Evolutionary conservation across 2,329 filamentous ascomycete species (phyloP).

Genomic region (Lecanicillium sp.): DNA sequence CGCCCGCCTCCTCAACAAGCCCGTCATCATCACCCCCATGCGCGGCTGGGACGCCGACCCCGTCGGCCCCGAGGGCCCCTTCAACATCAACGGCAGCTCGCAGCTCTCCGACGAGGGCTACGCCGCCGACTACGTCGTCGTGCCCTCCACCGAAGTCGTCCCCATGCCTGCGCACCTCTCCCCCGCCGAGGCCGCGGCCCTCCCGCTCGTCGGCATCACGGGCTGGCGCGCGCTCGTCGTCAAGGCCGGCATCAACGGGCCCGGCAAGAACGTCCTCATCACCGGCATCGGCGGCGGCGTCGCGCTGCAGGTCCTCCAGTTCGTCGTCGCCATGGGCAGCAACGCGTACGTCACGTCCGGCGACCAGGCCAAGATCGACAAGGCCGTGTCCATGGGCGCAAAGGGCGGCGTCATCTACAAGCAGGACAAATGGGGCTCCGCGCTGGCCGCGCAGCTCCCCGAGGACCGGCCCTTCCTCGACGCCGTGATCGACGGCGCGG

Average conservation of each 20-base stretch:
- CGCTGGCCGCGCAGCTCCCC: slow-evolving; percentile 58
- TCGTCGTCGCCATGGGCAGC: slow-evolving; percentile 67
- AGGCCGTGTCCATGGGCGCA: slow-evolving; percentile 67
- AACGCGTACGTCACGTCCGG: slow-evolving; percentile 79
- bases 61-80: slow-evolving; percentile 63
- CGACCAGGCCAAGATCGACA: slow-evolving; percentile 66
- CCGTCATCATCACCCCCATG: slow-evolving; percentile 73
- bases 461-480: slow-evolving; percentile 65
- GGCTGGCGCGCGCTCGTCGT: slow-evolving; percentile 80
- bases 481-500: slow-evolving; percentile 84
- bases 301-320: slow-evolving; percentile 73
- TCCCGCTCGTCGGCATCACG: slow-evolving; percentile 81
- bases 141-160: slow-evolving; percentile 69
- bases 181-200: slow-evolving; percentile 69
- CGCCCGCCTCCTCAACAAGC: slow-evolving; percentile 47
- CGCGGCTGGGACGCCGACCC: slow-evolving; percentile 68
- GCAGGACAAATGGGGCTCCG: slow-evolving; percentile 73
- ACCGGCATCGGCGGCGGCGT: slow-evolving; percentile 94
- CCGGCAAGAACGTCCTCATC: slow-evolving; percentile 70
- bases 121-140: slow-evolving; percentile 64
- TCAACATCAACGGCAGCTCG: slow-evolving; percentile 65
- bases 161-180: slow-evolving; percentile 66
- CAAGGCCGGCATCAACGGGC: slow-evolving; percentile 61
- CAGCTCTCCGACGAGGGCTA: slow-evolving; percentile 58
- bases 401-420: slow-evolving; percentile 79